phyloP scores from a whole-genome alignment of 768 basidiomycete genomes.

The Panus rudis region DNA sequence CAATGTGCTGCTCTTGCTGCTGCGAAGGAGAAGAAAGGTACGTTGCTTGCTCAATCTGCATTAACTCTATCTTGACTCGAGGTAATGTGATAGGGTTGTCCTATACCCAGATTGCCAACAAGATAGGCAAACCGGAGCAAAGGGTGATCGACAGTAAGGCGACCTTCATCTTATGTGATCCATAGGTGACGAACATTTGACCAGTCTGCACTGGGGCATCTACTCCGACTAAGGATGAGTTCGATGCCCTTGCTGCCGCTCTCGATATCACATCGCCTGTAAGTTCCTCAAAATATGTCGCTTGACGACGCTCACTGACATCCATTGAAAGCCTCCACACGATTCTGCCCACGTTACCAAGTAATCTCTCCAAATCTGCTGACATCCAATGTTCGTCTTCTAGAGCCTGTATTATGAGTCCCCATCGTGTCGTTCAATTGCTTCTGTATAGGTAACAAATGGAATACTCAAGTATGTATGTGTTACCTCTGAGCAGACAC shows the following conservation, averaged over 20 bases:
- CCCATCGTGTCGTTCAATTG: too few species aligned
- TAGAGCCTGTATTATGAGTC: too few species aligned
- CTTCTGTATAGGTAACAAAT: too few species aligned
- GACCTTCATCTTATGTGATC: neutral
- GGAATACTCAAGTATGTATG: too few species aligned
- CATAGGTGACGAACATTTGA: neutral
- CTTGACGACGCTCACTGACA: neutral
- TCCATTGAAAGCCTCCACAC: constrained; percentile 18
- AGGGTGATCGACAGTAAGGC: constrained; percentile 50
- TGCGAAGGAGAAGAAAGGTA: constrained; percentile 46
- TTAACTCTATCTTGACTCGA: neutral
- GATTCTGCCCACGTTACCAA: constrained; percentile 21
- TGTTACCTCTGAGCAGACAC: too few species aligned
- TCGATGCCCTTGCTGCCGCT: constrained; percentile 21
- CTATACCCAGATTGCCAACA: constrained; percentile 41
- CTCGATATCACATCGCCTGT: constrained; percentile 21
- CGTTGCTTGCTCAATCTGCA: constrained; percentile 4
- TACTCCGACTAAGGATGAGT: constrained; percentile 19
- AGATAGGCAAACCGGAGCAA: constrained; percentile 34
- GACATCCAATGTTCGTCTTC: too few species aligned
- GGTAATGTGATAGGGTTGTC: constrained; percentile 32
- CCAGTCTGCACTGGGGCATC: constrained; percentile 21
- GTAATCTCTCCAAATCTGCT: constrained; percentile 9
- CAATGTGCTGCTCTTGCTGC: constrained; percentile 52
- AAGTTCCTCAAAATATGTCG: neutral